Base-by-base conservation (phyloP, 1,284 basidiomycete genomes). In the Athelia psychrophila region DNA sequence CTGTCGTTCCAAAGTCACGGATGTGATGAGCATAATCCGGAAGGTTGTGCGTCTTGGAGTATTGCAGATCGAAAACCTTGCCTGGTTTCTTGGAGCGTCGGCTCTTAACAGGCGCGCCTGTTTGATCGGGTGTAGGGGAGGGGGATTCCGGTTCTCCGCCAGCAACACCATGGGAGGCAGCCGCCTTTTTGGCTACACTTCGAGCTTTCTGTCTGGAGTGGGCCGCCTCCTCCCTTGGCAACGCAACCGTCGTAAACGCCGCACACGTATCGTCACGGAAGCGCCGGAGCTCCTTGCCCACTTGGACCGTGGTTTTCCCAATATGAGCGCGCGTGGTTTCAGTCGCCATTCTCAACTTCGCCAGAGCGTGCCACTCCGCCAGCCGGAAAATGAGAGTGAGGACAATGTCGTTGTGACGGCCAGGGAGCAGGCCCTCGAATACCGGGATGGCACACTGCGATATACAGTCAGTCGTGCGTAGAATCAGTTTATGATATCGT, bases 321-420 rank as follows among this genome's bases (percentile, higher is more conserved):
- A 62, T 51, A 0, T 55, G 49, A 0, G n/a, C 19, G 2, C 68
- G 49, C 0, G 61, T 61, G 1, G 49, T 18, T 0, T 62, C 54
- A 0, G 61, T 56, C 30, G 64, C 63, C 27, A 54, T 27, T 2
- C 55, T 54, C 27, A 64, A 52, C 32, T 64, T 64, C 1, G 62
- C 60, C 8, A 59, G 51, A 3, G 45, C 53, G 50, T 65, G 68
- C 64, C 64, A 70, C 1, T 49, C 47, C 1, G 54, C 51, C 6
- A 64, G 30, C 13, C 52, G 44, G 49, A 59, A 68, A 2, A 69
- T 44, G 1, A 69, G 55, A 8, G 58, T 36, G 1, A 57, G 52
- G 8, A 70, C 24, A 2, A 60, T 42, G 1, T 25, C 6, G 16
- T 70, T 60, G 23, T 63, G 52, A 0, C 47, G 50, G 2, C 36